phyloP scores from a whole-genome alignment of 768 basidiomycete species.

The Russula abietina region DNA sequence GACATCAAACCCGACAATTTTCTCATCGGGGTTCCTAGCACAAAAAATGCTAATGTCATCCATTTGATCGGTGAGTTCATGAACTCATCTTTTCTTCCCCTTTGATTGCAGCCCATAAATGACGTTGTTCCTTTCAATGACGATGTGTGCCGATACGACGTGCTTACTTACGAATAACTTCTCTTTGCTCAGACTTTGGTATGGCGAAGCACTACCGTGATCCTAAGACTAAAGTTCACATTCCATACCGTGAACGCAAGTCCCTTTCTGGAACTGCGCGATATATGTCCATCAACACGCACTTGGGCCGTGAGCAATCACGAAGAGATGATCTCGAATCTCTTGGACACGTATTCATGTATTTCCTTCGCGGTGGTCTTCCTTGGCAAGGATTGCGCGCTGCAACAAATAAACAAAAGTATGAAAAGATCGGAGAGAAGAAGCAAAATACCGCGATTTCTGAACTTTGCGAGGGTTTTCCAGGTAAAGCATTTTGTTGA shows the following conservation, averaged over 20 bases:
- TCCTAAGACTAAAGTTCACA: slow-evolving; percentile 95
- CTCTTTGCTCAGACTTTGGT: slow-evolving; percentile 68
- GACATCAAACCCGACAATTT: slow-evolving; percentile 99
- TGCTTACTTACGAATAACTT: slow-evolving; percentile 23
- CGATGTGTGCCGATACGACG: background rate
- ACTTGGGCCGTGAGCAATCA: slow-evolving; percentile 91
- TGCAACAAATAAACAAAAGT: slow-evolving; percentile 99
- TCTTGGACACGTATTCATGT: slow-evolving; percentile 98
- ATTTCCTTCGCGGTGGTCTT: slow-evolving; percentile 91
- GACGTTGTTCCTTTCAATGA: background rate
- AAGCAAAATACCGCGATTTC: slow-evolving; percentile 90
- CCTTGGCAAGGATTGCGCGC: slow-evolving; percentile 98
- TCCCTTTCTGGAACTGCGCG: slow-evolving; percentile 93
- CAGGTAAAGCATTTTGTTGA: slow-evolving; percentile 50
- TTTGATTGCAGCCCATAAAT: background rate
- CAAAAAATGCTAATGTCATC: slow-evolving; percentile 82
- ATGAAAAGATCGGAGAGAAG: slow-evolving; percentile 99
- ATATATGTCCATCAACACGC: slow-evolving; percentile 99
- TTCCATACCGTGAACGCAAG: slow-evolving; percentile 99
- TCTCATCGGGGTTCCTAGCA: slow-evolving; percentile 88
- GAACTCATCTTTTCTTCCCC: background rate
- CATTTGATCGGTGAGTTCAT: slow-evolving; percentile 72
- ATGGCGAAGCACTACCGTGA: slow-evolving; percentile 99
- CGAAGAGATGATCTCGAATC: slow-evolving; percentile 95
- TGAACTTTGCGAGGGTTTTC: slow-evolving; percentile 95